Evolutionary conservation across 805 yeast genomes (phyloP).

Genomic region (Scheffersomyces coipomensis): DNA sequence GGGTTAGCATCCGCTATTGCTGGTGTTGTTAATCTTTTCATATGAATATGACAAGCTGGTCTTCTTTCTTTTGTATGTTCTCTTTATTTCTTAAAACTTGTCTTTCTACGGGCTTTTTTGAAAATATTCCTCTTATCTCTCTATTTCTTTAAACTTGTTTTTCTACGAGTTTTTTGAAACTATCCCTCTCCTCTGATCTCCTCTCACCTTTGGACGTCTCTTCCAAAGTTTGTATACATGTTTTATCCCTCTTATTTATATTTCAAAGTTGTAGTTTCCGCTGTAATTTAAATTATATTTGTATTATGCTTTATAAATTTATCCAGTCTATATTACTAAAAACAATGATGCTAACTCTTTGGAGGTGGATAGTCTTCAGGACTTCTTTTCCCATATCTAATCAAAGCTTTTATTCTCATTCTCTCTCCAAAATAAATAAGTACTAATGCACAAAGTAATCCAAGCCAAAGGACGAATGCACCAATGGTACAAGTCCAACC

Average conservation of each 20-base stretch:
- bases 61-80: background rate
- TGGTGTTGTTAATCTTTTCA: background rate
- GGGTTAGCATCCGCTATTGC: background rate
- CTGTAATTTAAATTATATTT: too few species aligned
- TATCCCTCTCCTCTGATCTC: background rate
- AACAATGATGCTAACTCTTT: too few species aligned
- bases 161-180: background rate
- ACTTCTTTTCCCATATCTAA: slow-evolving; percentile 16
- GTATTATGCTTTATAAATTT: too few species aligned
- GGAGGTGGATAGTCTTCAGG: slow-evolving; percentile 1
- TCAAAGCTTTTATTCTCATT: slow-evolving; percentile 23
- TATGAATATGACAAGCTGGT: background rate
- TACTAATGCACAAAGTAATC: slow-evolving; percentile 27
- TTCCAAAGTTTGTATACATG: slow-evolving; percentile 3
- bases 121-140: background rate
- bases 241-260: background rate
- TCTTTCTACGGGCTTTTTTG: too few species aligned
- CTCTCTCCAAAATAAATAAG: slow-evolving; percentile 40
- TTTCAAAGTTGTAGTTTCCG: too few species aligned
- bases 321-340: too few species aligned
- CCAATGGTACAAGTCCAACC: slow-evolving; percentile 57
- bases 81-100: background rate
- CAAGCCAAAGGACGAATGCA: slow-evolving; percentile 41
- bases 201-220: slow-evolving; percentile 5
- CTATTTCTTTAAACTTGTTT: background rate